Conservation (phyloP, 306 rosid genomes). For the Cucurbita pepo region DNA sequence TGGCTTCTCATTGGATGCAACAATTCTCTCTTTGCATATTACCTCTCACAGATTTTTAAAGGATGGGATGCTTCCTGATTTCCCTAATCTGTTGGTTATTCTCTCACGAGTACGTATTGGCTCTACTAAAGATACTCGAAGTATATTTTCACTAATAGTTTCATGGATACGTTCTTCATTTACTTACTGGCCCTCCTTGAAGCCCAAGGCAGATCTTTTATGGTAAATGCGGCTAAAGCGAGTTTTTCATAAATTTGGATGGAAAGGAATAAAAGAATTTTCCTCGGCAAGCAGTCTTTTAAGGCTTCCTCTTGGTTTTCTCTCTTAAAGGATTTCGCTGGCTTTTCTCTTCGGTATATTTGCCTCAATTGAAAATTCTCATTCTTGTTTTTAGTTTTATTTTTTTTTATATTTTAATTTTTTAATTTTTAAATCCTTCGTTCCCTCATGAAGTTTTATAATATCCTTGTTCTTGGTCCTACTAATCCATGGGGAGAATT, state of each 20-base stretch:
- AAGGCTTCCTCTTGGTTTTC: no score
- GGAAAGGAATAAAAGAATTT: background rate
- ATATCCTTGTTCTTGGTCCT: background rate
- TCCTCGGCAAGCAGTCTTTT: background rate
- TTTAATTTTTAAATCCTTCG: background rate
- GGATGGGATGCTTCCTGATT: background rate
- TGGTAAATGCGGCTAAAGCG: background rate
- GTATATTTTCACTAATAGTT: background rate
- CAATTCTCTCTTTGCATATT: background rate
- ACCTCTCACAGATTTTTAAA: background rate
- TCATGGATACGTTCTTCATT: background rate
- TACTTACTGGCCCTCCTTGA: background rate
- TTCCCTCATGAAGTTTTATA: background rate
- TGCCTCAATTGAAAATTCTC: no score
- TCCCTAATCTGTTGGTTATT: background rate
- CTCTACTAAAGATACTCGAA: background rate
- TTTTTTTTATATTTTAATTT: no score
- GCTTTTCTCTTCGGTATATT: no score
- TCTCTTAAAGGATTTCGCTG: no score
- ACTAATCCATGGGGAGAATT: background rate
- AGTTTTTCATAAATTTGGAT: background rate
- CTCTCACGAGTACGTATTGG: no score
- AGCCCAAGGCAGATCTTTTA: background rate
- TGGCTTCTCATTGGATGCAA: background rate
- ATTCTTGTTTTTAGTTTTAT: no score